Conservation (phyloP, 176 grass and related monocot species). For the Triticum turgidum region DNA sequence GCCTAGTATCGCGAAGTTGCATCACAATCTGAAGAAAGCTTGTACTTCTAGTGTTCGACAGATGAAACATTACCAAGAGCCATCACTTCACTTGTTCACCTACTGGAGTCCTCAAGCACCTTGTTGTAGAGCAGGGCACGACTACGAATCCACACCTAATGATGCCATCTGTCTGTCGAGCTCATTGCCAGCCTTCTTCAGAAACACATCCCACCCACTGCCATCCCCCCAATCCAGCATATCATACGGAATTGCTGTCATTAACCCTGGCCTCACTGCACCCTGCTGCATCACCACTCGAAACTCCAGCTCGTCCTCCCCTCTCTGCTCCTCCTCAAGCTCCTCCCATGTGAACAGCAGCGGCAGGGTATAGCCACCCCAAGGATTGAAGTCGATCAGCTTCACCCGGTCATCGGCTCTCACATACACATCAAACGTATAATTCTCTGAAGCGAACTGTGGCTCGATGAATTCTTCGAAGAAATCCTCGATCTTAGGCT, state of each 20-base stretch:
- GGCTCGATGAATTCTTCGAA: constrained; percentile 44
- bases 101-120: constrained; percentile 2
- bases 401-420: constrained; percentile 47
- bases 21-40: constrained; percentile 14
- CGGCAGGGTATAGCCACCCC: constrained; percentile 72
- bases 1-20: not conserved
- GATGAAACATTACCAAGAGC: constrained; percentile 14
- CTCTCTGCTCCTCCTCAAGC: constrained; percentile 40
- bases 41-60: not conserved
- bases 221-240: constrained; percentile 87
- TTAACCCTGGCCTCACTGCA: constrained; percentile 82
- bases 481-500: constrained; percentile 47
- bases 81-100: not conserved
- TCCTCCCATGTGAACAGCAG: constrained; percentile 83
- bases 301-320: constrained; percentile 41
- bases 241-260: constrained; percentile 88
- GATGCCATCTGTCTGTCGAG: constrained; percentile 50
- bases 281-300: constrained; percentile 68
- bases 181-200: constrained; percentile 79
- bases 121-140: not conserved
- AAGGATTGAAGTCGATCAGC: constrained; percentile 90
- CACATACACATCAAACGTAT: constrained; percentile 80
- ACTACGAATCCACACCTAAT: constrained; percentile 9
- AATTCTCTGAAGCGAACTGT: constrained; percentile 55
- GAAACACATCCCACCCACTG: constrained; percentile 85